Conservation (phyloP, 2,329 filamentous ascomycete species). For the Purpureocillium lavendulum region DNA sequence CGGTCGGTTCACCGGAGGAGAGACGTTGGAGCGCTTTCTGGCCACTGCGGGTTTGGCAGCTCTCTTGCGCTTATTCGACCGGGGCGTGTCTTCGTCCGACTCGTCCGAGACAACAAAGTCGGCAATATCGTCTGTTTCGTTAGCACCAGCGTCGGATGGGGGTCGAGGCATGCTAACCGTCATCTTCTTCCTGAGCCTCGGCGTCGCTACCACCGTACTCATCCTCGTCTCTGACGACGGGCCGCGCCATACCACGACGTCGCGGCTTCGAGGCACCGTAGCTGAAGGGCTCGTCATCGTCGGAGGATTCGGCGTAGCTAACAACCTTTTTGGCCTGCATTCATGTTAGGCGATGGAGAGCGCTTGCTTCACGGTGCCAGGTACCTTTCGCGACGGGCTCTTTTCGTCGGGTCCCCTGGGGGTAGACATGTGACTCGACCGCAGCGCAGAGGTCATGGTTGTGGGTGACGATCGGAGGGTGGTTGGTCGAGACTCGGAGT, state of each 20-base stretch:
- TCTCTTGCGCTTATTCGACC: conserved; percentile 71
- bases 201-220: conserved; percentile 65
- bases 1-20: conserved; percentile 23
- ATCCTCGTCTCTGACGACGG: conserved; percentile 56
- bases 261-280: conserved; percentile 29
- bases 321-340: conserved; percentile 46
- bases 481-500: conserved; percentile 40
- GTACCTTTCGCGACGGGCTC: conserved; percentile 76
- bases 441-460: conserved; percentile 18
- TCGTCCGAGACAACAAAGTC: conserved; percentile 87
- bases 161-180: conserved; percentile 32
- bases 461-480: conserved; percentile 25
- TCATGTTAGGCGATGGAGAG: not conserved
- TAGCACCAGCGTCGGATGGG: conserved; percentile 1
- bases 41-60: conserved; percentile 39
- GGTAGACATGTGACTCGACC: not conserved
- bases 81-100: conserved; percentile 55
- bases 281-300: conserved; percentile 65
- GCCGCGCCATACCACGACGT: conserved; percentile 39
- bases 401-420: conserved; percentile 34
- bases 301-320: conserved; percentile 80
- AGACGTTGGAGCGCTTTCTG: conserved; percentile 55
- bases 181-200: conserved; percentile 54
- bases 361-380: not conserved
- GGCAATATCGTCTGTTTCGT: conserved; percentile 57